Evolutionary conservation across 2,329 filamentous ascomycete species (phyloP).

Genomic region (Colletotrichum lentis): DNA sequence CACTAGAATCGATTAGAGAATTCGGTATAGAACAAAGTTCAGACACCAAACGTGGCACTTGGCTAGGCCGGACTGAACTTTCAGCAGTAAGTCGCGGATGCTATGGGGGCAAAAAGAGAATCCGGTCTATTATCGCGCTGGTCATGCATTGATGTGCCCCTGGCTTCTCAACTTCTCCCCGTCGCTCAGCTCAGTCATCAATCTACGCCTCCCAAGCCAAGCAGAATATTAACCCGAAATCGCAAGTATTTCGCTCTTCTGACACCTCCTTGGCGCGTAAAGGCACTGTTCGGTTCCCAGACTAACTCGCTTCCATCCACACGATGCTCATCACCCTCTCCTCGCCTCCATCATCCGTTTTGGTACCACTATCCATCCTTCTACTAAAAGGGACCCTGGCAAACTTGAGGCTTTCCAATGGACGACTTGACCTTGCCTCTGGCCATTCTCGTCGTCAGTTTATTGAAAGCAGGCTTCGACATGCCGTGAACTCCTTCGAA

Average conservation of each 20-base stretch:
- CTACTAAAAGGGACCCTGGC: slow-evolving; percentile 22
- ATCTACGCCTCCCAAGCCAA: background rate
- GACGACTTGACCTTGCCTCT: background rate
- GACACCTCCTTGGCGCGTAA: background rate
- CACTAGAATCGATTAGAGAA: too few species aligned
- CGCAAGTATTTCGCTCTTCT: too few species aligned
- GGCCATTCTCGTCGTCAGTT: slow-evolving; percentile 15
- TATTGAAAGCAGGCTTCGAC: slow-evolving; percentile 25
- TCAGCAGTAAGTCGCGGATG: too few species aligned
- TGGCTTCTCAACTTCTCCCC: too few species aligned
- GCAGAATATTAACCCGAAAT: background rate
- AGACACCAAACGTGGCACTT: background rate
- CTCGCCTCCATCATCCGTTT: background rate
- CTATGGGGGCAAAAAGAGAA: background rate
- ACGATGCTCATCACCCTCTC: background rate
- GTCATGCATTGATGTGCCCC: too few species aligned
- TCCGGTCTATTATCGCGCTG: background rate
- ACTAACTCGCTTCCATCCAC: background rate
- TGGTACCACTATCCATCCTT: background rate
- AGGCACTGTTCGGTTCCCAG: background rate
- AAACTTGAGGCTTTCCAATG: background rate
- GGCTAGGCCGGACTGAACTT: too few species aligned
- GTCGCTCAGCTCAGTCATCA: background rate
- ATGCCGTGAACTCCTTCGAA: slow-evolving; percentile 16
- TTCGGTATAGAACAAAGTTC: too few species aligned